These are phyloP conservation scores for Nowakowskiella sp. DNA, from an alignment of 192 early-diverging fungal genomes.

Conservation along the genomic window DNA sequence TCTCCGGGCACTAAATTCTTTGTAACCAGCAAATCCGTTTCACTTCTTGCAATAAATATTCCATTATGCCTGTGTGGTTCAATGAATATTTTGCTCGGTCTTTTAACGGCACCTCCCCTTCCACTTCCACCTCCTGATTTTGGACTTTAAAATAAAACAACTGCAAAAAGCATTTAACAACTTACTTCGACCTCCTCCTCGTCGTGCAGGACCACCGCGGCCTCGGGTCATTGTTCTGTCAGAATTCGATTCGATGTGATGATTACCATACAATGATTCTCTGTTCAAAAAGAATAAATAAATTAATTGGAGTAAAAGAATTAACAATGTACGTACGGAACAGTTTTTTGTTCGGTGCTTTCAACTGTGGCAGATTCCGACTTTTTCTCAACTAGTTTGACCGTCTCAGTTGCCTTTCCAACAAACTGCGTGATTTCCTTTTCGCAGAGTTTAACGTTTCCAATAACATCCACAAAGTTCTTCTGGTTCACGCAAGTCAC, in stretches of 20 bases:
- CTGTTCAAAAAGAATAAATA: too few species aligned
- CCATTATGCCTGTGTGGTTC: conserved; percentile 96
- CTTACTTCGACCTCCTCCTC: conserved; percentile 49
- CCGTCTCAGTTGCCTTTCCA: too few species aligned
- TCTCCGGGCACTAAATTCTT: conserved; percentile 98
- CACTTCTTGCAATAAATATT: conserved; percentile 87
- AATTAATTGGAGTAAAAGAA: too few species aligned
- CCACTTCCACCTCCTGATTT: conserved; percentile 51
- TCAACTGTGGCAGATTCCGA: too few species aligned
- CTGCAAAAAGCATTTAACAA: conserved; percentile 42
- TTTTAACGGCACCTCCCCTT: conserved; percentile 68
- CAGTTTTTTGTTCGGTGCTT: too few species aligned
- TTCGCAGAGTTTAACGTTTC: not conserved
- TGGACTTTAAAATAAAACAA: conserved; percentile 42
- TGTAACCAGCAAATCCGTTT: conserved; percentile 96
- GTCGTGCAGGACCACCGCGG: conserved; percentile 43
- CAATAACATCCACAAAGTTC: not conserved
- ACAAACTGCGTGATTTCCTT: not conserved
- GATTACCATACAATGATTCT: too few species aligned
- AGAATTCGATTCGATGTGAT: too few species aligned
- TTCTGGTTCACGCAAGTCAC: not conserved
- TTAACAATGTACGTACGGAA: too few species aligned
- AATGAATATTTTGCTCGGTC: conserved; percentile 89
- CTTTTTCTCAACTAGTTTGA: too few species aligned
- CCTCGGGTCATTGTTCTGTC: too few species aligned